Conservation (phyloP, 352 stramenopile species). For the Phytopythium vexans region DNA sequence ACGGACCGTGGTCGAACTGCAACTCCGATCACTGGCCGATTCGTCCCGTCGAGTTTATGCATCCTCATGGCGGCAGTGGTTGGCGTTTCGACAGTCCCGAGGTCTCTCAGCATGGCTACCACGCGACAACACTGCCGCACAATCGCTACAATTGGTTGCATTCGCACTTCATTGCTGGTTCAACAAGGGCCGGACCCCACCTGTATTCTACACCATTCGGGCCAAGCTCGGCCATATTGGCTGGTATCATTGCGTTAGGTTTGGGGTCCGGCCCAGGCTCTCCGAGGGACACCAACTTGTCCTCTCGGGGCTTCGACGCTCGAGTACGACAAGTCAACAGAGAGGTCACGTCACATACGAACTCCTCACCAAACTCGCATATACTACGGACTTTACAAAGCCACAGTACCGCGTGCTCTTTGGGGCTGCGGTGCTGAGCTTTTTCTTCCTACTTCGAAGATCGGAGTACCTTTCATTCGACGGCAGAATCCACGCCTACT, state of each 20-base stretch:
- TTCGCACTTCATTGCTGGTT: constrained; percentile 8
- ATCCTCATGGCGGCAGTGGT: background rate
- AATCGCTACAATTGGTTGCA: constrained; percentile 4
- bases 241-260: constrained; percentile 3
- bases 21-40: too few relatives aligned
- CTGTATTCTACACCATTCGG: constrained; percentile 2
- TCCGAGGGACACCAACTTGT: too few relatives aligned
- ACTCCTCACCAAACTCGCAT: too few relatives aligned
- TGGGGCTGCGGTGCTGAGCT: constrained; percentile 11
- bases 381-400: too few relatives aligned
- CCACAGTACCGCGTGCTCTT: constrained; percentile 13
- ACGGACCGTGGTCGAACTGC: too few relatives aligned
- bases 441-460: constrained; percentile 9
- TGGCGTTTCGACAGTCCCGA: background rate
- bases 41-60: background rate
- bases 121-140: background rate
- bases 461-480: constrained; percentile 7
- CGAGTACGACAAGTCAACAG: too few relatives aligned
- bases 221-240: constrained; percentile 8
- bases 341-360: too few relatives aligned
- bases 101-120: background rate
- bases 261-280: constrained; percentile 3
- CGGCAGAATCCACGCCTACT: too few relatives aligned
- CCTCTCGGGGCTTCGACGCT: too few relatives aligned
- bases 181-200: background rate